Percentiles rank a stretch among this genome's conserved stretches.
Conservation (phyloP, 169 alveolate genomes). For the Eimeria necatrix region DNA sequence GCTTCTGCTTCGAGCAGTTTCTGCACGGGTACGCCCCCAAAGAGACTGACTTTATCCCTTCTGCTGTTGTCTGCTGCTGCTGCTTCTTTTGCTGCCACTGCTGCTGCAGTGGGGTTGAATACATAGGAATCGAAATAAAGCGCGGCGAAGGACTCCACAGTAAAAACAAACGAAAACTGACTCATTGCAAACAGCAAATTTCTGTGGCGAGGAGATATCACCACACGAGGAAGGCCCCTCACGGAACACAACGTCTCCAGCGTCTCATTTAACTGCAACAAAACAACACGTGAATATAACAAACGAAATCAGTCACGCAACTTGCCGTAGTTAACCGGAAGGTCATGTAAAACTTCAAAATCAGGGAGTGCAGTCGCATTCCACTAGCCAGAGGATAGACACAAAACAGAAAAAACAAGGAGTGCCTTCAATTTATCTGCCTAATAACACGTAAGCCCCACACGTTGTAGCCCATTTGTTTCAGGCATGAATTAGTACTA, state of each 20-base stretch:
- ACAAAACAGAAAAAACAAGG: not conserved
- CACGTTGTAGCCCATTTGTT: too few species aligned
- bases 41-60: not conserved
- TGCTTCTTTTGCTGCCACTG: not conserved
- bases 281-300: not conserved
- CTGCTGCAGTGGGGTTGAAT: conserved; percentile 41
- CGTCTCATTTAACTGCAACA: conserved; percentile 73
- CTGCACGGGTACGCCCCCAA: conserved; percentile 35
- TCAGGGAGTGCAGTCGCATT: too few species aligned
- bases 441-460: too few species aligned
- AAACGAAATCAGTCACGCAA: not conserved
- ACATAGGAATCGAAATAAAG: conserved; percentile 88
- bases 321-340: too few species aligned
- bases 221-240: conserved; percentile 61
- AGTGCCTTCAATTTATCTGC: too few species aligned
- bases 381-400: not conserved
- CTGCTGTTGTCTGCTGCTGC: not conserved
- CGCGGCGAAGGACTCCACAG: conserved; percentile 96
- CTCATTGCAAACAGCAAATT: conserved; percentile 98
- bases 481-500: too few species aligned
- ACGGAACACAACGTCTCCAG: conserved; percentile 71
- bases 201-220: conserved; percentile 94
- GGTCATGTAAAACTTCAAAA: too few species aligned
- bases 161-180: conserved; percentile 95
- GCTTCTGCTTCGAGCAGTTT: conserved; percentile 25